Evolutionary conservation across 2,329 filamentous ascomycete species (phyloP).

Genomic region (Diaporthe sp.): DNA sequence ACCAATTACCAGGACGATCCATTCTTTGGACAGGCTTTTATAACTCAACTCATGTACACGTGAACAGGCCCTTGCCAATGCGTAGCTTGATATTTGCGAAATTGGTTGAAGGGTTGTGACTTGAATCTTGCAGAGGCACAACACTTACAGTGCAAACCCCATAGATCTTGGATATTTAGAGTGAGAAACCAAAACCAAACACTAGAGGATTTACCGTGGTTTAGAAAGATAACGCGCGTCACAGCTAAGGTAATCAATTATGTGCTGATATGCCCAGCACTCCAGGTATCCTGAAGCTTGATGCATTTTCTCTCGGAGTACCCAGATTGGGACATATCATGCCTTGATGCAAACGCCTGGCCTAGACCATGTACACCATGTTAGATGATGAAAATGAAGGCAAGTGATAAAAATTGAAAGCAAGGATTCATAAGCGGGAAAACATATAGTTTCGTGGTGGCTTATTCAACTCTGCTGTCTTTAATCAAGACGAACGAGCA

Average conservation of each 20-base stretch:
- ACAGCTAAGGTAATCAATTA: no score
- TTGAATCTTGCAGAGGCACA: no score
- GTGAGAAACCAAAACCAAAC: neutral
- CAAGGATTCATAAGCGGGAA: no score
- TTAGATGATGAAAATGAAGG: neutral
- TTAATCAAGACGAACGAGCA: neutral
- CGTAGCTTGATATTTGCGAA: neutral
- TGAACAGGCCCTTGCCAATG: neutral
- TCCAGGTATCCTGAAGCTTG: no score
- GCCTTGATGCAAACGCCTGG: no score
- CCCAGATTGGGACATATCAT: neutral
- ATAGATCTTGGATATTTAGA: no score
- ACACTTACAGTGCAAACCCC: no score
- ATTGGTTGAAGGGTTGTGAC: no score
- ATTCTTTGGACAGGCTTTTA: no score
- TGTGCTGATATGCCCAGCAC: neutral
- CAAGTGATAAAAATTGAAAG: no score
- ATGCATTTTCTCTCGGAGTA: neutral
- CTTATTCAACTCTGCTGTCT: neutral
- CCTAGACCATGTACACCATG: neutral
- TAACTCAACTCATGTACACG: no score
- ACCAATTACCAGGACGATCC: neutral
- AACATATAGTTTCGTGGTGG: neutral
- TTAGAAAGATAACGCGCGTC: neutral
- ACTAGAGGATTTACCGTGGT: neutral